Base-by-base conservation (phyloP, 176 grass and related monocot genomes). In the Phoenix roebelenii region DNA sequence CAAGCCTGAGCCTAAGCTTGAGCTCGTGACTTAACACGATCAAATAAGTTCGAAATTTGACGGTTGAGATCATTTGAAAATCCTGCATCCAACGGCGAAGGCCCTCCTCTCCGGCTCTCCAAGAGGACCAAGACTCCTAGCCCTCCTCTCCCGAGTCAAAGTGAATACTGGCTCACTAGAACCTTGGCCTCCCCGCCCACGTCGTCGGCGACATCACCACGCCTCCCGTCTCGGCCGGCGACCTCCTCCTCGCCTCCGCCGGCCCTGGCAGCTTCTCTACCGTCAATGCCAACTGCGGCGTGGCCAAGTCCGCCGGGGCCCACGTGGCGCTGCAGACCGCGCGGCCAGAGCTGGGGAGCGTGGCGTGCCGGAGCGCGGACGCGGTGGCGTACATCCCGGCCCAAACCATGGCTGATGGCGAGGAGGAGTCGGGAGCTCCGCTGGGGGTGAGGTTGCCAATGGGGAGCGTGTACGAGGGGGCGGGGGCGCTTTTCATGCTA, bases 211-310 rank as follows among this genome's bases (percentile, higher is more conserved):
- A 96, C 72, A 76, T 82, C 64, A 90, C 86, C 2, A 80, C 83
- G 17, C 91, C 86, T 16, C 78, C 86, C 3, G 67, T 72, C 24
- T 1, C 6, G 7, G 9, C 35, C 35, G 35, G 35, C 7, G 92
- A 90, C 69, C 86, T 96, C 44, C 83, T 96, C 71, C 61, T 88
- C 52, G 86, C 75, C 17, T 96, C 92, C 23, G 78, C 87, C 0
- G 83, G 92, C 3, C 92, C 92, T 0, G 92, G 83, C 2, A 20
- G 65, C 22, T 96, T 96, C 77, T 87, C 92, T 62, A 97, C 87
- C 35, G 35, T 44, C 35, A 9, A 44, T 9, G 35, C 35, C 35
- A 44, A 12, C 35, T 44, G 35, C 10, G 35, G 35, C 35, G 35
- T 44, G 35, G 35, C 35, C 9, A 44, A 44, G 35, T 44, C 35